Evolutionary conservation across 1,139 yeast genomes (phyloP), one percentile per base, ranked within the genome.

Genomic region (Yarrowia galli): DNA sequence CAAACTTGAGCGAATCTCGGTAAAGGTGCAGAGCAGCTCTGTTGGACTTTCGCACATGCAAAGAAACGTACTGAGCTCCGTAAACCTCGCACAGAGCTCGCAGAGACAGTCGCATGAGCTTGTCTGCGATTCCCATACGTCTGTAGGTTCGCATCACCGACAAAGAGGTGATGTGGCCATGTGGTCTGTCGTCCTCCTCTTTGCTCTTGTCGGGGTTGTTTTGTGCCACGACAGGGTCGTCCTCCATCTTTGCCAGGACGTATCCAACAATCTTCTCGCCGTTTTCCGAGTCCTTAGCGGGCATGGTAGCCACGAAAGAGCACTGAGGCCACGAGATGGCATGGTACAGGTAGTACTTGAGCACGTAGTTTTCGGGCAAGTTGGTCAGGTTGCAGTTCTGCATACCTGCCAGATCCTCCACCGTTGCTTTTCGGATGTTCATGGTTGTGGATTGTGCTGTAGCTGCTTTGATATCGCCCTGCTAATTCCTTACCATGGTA

Each of bases 251-350:
- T 1, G 97, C 97, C 72, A 95, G 83, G 5, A 92, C 98, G 76
- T 95, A 96, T 5, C 99, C 99, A 45, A 95, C 96, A 61, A 95
- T 84, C 72, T 91, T 89, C 76, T 91, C 97, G 45, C 56, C 78
- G 42, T 75, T 78, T 35, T 28, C 43, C 16, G 63, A 56, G 28
- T 78, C 79, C 28, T 80, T 83, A 32, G 75, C 77, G 16, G 79
- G 74, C 0, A 96, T 91, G 0, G 96, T 89, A 28, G 99, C 99
- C 43, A 95, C 99, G 80, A 89, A 95, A 65, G 97, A 91, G 9
- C 97, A 96, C 77, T 95, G 97, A 1, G 99, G 99, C 99, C 99
- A 95, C 53, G 98, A 89, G 69, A 93, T 81, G 22, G 92, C 85
- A 78, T 95, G 99, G 78, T 95, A 95, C 84, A 96, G 85, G 78